Evolutionary conservation across 345 rosid species (phyloP).

Genomic region (Aquilaria sinensis): DNA sequence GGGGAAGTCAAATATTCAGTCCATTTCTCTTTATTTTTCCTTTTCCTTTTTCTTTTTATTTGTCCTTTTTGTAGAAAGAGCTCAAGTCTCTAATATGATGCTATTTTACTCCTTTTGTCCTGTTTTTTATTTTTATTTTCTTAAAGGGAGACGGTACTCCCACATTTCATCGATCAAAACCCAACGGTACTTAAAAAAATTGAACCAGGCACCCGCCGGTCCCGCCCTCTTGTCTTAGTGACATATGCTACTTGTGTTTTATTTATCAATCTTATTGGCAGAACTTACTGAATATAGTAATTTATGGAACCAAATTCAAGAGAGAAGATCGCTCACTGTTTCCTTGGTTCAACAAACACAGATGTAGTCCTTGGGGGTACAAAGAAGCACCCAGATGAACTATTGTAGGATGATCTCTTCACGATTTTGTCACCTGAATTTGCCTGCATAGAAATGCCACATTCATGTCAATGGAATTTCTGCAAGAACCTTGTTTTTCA

Average conservation of each 20-base stretch:
- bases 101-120: too few relatives aligned
- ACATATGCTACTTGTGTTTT: neutral
- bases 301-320: neutral
- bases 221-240: neutral
- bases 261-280: neutral
- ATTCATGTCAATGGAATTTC: neutral
- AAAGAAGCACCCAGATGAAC: slow-evolving; percentile 47
- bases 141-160: too few relatives aligned
- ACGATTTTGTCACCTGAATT: slow-evolving; percentile 54
- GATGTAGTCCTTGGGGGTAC: slow-evolving; percentile 62
- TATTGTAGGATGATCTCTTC: slow-evolving; percentile 51
- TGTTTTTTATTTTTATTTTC: too few relatives aligned
- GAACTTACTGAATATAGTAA: neutral
- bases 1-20: too few relatives aligned
- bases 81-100: too few relatives aligned
- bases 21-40: too few relatives aligned
- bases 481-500: neutral
- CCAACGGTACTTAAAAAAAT: too few relatives aligned
- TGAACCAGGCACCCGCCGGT: neutral
- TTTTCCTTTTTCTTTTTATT: too few relatives aligned
- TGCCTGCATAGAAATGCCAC: slow-evolving; percentile 27
- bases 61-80: too few relatives aligned
- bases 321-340: slow-evolving; percentile 15
- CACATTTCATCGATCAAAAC: too few relatives aligned
- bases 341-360: slow-evolving; percentile 63